Conservation (phyloP, 2,329 filamentous ascomycete genomes). For the Zymoseptoria brevis region DNA sequence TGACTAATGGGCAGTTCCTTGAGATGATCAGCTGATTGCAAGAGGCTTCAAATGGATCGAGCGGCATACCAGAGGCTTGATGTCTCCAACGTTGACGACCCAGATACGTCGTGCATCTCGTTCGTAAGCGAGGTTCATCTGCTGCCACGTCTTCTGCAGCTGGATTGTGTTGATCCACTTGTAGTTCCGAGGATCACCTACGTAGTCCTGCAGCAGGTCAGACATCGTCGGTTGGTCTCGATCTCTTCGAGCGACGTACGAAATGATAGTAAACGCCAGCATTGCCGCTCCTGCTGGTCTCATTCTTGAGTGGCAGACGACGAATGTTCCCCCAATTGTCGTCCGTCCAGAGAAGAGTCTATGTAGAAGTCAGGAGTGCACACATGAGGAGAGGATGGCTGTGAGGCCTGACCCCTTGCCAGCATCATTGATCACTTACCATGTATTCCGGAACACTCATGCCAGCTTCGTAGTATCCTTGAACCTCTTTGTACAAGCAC, state of each 20-base stretch:
- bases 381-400: no score
- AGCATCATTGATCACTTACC: not conserved
- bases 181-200: conserved; percentile 48
- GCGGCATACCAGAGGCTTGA: conserved; percentile 52
- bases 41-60: conserved; percentile 57
- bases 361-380: not conserved
- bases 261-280: conserved; percentile 62
- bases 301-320: conserved; percentile 52
- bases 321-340: conserved; percentile 57
- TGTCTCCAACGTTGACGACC: conserved; percentile 60
- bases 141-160: conserved; percentile 56
- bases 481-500: conserved; percentile 69
- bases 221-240: not conserved
- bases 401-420: no score
- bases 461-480: conserved; percentile 59
- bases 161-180: conserved; percentile 59
- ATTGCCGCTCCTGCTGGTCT: conserved; percentile 52
- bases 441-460: conserved; percentile 57
- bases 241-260: not conserved
- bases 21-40: conserved; percentile 59
- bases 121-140: conserved; percentile 56
- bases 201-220: conserved; percentile 41
- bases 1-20: conserved; percentile 59
- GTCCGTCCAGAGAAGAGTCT: conserved; percentile 58
- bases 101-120: conserved; percentile 54